Evolutionary conservation across 352 stramenopile genomes (phyloP).

Genomic region (Phytophthora melonis): DNA sequence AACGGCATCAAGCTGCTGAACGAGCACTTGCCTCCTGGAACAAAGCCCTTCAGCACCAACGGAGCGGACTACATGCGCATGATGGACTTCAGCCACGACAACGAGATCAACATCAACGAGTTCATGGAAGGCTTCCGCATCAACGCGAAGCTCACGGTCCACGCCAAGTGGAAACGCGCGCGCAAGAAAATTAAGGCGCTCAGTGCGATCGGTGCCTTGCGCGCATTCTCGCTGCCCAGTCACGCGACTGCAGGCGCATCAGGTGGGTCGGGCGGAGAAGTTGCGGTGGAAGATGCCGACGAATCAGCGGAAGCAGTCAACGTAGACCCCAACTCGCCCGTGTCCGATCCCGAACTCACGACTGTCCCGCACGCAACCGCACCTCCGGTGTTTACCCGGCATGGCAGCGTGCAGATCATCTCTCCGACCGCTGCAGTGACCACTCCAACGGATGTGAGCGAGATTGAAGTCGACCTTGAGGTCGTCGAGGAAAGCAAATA

Average conservation of each 20-base stretch:
- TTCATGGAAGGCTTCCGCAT: conserved; percentile 92
- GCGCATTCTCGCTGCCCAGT: conserved; percentile 43
- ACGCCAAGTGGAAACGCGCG: conserved; percentile 89
- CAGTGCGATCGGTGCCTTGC: conserved; percentile 77
- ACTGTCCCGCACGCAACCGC: conserved; percentile 39
- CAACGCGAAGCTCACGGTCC: conserved; percentile 85
- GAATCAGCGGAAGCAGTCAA: conserved; percentile 7
- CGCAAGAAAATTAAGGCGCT: conserved; percentile 90
- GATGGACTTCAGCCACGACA: conserved; percentile 88
- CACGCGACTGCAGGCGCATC: conserved; percentile 38
- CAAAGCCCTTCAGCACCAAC: conserved; percentile 77
- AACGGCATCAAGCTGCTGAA: conserved; percentile 86
- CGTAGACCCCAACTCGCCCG: conserved; percentile 22
- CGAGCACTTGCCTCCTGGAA: conserved; percentile 71
- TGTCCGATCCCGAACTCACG: conserved; percentile 45
- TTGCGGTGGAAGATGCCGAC: conserved; percentile 23
- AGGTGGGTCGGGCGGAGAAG: conserved; percentile 18
- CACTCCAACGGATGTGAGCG: conserved; percentile 34
- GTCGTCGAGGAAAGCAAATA: conserved; percentile 41
- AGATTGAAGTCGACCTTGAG: conserved; percentile 45
- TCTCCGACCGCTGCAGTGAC: conserved; percentile 37
- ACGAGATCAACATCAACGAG: conserved; percentile 92
- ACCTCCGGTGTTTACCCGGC: conserved; percentile 62
- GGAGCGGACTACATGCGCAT: conserved; percentile 85
- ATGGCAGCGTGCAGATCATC: conserved; percentile 79